Conservation (phyloP, 306 rosid genomes). For the Cicer cuneatum region DNA sequence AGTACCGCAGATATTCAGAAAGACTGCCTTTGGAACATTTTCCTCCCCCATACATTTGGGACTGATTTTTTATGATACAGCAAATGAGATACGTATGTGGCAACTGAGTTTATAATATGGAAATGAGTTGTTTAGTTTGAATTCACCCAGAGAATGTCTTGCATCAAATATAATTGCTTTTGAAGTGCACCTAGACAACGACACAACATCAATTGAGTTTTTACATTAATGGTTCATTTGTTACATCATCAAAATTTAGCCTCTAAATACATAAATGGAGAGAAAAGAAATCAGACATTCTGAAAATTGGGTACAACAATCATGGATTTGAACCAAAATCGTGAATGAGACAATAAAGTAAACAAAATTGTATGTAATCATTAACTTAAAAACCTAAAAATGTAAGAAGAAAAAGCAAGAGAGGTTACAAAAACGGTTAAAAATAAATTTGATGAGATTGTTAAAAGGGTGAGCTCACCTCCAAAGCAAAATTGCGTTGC, state of each 20-base stretch:
- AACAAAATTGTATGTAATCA: no score
- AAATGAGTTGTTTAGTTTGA: background rate
- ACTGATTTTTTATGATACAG: no score
- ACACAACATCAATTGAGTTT: background rate
- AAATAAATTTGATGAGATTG: background rate
- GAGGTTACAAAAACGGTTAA: background rate
- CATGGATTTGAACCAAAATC: no score
- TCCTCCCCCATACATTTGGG: no score
- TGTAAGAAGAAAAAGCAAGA: background rate
- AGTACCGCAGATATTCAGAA: no score
- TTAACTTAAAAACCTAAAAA: background rate
- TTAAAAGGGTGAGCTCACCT: conserved; percentile 52
- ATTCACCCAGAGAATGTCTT: background rate
- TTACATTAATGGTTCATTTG: background rate
- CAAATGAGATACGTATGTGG: background rate
- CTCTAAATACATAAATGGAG: no score
- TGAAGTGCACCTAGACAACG: background rate
- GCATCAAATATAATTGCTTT: background rate
- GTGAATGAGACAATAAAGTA: no score
- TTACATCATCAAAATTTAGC: background rate
- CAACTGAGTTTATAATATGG: background rate
- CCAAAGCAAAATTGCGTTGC: conserved; percentile 72
- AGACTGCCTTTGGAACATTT: no score
- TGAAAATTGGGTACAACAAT: background rate
- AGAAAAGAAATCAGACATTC: background rate